Evolutionary conservation across 1,139 yeast genomes (phyloP).

Genomic region (Barnettozyma hawaiiensis): DNA sequence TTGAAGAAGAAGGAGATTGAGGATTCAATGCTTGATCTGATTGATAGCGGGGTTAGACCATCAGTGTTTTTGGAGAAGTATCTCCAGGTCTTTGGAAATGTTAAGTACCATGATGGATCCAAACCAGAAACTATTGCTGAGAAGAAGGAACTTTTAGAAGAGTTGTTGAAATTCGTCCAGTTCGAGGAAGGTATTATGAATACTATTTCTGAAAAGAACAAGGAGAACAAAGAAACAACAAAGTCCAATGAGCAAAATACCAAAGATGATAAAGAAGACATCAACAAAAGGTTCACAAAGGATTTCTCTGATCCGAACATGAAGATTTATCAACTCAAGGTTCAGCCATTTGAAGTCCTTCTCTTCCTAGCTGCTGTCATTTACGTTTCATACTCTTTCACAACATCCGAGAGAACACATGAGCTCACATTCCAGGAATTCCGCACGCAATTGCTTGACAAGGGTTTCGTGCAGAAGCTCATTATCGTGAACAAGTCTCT

Average conservation of each 20-base stretch:
- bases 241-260: slow-evolving; percentile 17
- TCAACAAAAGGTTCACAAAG: slow-evolving; percentile 23
- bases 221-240: slow-evolving; percentile 10
- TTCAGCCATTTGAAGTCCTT: slow-evolving; percentile 31
- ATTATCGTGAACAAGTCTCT: slow-evolving; percentile 59
- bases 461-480: slow-evolving; percentile 60
- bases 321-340: slow-evolving; percentile 26
- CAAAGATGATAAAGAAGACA: slow-evolving; percentile 12
- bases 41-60: slow-evolving; percentile 14
- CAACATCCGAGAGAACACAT: slow-evolving; percentile 27
- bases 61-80: slow-evolving; percentile 16
- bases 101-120: slow-evolving; percentile 5
- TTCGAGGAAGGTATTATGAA: slow-evolving; percentile 9
- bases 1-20: slow-evolving; percentile 10
- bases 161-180: slow-evolving; percentile 12
- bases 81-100: slow-evolving; percentile 11
- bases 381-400: slow-evolving; percentile 27
- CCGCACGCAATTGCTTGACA: slow-evolving; percentile 53
- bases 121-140: slow-evolving; percentile 2
- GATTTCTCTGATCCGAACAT: slow-evolving; percentile 29
- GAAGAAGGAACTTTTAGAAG: slow-evolving; percentile 12
- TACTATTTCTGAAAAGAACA: slow-evolving; percentile 8
- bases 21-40: slow-evolving; percentile 6
- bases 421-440: slow-evolving; percentile 59
- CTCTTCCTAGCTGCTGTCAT: slow-evolving; percentile 28